phyloP scores from a whole-genome alignment of 2,329 filamentous ascomycete genomes.

The Myriosclerotinia scirpicola region DNA sequence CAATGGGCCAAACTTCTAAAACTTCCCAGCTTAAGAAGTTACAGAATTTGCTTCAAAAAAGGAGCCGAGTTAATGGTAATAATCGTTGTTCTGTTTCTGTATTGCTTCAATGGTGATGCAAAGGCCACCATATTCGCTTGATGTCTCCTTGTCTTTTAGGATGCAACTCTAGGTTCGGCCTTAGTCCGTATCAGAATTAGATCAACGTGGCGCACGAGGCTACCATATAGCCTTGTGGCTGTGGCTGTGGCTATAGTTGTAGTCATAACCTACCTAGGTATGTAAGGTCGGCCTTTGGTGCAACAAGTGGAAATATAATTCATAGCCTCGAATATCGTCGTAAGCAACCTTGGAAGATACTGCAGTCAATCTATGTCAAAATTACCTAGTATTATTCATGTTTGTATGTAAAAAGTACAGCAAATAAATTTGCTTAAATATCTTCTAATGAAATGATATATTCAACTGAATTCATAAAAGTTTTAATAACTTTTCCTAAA shows the following conservation, averaged over 20 bases:
- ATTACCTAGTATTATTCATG: not conserved
- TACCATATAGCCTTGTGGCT: not conserved
- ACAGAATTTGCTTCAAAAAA: slow-evolving; percentile 6
- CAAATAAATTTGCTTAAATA: not conserved
- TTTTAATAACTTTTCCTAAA: not conserved
- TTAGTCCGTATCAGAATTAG: slow-evolving; percentile 4
- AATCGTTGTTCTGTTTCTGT: slow-evolving; percentile 9
- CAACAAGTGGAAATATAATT: not conserved
- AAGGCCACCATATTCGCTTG: slow-evolving; percentile 26
- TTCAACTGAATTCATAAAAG: slow-evolving; percentile 8
- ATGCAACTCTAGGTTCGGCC: not conserved
- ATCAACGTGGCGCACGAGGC: not conserved
- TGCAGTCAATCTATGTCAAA: slow-evolving; percentile 1
- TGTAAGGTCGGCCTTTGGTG: not conserved
- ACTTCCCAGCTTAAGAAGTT: slow-evolving; percentile 27
- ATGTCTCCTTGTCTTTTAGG: slow-evolving; percentile 11
- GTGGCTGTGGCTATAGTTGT: not conserved
- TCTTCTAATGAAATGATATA: slow-evolving; percentile 12
- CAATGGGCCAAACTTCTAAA: slow-evolving; percentile 37
- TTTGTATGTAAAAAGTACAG: not conserved
- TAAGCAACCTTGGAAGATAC: not conserved
- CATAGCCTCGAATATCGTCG: not conserved
- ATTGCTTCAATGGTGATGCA: slow-evolving; percentile 21
- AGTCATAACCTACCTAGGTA: no score
- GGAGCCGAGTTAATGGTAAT: not conserved